Percentiles rank a stretch among this genome's conserved stretches.
These are phyloP conservation scores for Fusarium dlaminii DNA, from an alignment of 2,329 filamentous ascomycete genomes.

Conservation along the genomic window DNA sequence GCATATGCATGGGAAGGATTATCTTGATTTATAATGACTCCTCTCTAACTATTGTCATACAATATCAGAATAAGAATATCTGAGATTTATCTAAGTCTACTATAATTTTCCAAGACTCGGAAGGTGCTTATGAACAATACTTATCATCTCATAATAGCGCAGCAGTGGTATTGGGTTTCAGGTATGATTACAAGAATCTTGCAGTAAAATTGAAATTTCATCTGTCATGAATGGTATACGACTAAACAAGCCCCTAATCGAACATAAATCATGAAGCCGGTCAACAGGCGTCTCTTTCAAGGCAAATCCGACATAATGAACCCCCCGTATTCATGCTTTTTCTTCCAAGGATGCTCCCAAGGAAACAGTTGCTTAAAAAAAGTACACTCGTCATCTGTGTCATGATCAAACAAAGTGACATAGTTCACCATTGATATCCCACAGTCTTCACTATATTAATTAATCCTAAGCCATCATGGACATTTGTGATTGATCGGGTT, in stretches of 20 bases:
- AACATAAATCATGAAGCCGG: conserved; percentile 39
- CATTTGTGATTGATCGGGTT: conserved; percentile 34
- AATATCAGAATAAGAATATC: not conserved
- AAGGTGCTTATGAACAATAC: not conserved
- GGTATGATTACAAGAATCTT: not conserved
- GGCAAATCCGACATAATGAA: conserved; percentile 4
- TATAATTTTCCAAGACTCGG: not conserved
- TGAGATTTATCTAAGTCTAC: not conserved
- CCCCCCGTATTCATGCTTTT: conserved; percentile 2
- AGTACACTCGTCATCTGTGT: not conserved
- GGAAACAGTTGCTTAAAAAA: not conserved
- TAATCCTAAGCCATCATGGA: conserved; percentile 32
- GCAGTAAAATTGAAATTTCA: conserved; percentile 15
- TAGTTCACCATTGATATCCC: not conserved
- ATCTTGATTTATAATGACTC: not conserved
- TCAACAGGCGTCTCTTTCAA: conserved; percentile 4
- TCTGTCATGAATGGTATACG: conserved; percentile 38
- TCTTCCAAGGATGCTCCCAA: not conserved
- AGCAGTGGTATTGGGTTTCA: not conserved
- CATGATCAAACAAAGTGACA: not conserved
- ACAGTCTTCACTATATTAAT: not conserved
- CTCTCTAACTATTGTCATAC: not conserved
- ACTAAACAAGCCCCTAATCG: conserved; percentile 17
- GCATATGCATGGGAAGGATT: not conserved
- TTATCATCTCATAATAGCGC: not conserved